phyloP scores from a whole-genome alignment of 2,329 filamentous ascomycete genomes.

The Colletotrichum viniferum region DNA sequence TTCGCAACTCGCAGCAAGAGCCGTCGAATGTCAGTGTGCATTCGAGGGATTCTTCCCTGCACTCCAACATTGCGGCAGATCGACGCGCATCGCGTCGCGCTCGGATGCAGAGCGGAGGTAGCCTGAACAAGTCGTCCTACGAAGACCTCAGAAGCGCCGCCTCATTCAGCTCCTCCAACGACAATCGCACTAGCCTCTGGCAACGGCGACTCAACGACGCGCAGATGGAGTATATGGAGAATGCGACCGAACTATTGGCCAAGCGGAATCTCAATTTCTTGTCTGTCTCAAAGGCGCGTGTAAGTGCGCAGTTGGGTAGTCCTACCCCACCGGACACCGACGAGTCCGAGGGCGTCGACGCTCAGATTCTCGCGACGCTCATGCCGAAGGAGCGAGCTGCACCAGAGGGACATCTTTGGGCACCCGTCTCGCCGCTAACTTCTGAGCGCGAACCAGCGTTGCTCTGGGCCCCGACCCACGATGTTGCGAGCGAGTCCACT shows the following conservation, averaged over 20 bases:
- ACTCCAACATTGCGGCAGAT: slow-evolving; percentile 38
- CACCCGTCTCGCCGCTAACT: neutral
- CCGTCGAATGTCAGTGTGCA: neutral
- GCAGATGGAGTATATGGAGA: slow-evolving; percentile 48
- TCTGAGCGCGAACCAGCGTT: slow-evolving; percentile 8
- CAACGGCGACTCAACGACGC: slow-evolving; percentile 50
- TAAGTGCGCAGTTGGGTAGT: slow-evolving; percentile 44
- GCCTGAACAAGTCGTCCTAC: slow-evolving; percentile 27
- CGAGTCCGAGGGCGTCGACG: slow-evolving; percentile 44
- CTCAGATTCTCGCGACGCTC: slow-evolving; percentile 18
- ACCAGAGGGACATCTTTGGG: slow-evolving; percentile 10
- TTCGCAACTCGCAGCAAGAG: slow-evolving; percentile 33
- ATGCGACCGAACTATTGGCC: slow-evolving; percentile 39
- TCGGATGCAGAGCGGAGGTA: slow-evolving; percentile 35
- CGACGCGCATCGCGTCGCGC: slow-evolving; percentile 41
- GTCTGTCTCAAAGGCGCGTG: slow-evolving; percentile 31
- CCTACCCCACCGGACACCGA: slow-evolving; percentile 61
- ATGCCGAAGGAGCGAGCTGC: slow-evolving; percentile 18
- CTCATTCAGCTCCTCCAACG: slow-evolving; percentile 33
- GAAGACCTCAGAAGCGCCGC: slow-evolving; percentile 29
- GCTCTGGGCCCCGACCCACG: slow-evolving; percentile 2
- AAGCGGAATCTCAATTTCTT: slow-evolving; percentile 43
- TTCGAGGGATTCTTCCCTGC: slow-evolving; percentile 23
- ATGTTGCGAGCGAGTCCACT: neutral
- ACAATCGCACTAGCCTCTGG: slow-evolving; percentile 41